Percentiles rank a stretch among this genome's conserved stretches.
Conservation (phyloP, 306 rosid genomes). For the Arachis stenosperma region DNA sequence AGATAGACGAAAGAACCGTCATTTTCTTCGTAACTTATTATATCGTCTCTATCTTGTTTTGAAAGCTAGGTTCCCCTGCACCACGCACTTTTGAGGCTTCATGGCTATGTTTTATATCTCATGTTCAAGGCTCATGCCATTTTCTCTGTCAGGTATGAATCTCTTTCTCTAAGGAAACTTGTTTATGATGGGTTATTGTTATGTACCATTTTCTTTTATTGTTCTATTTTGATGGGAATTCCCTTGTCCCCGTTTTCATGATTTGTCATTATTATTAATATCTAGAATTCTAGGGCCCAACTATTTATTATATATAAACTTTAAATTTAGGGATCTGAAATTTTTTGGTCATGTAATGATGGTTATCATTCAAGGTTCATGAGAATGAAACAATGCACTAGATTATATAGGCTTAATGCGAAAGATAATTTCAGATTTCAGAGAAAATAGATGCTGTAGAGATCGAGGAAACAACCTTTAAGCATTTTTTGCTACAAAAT, state of each 20-base stretch:
- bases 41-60: slow-evolving; percentile 21
- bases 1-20: neutral
- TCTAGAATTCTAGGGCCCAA: no score
- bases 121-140: slow-evolving; percentile 46
- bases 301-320: no score
- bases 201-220: neutral
- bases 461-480: neutral
- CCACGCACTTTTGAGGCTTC: slow-evolving; percentile 43
- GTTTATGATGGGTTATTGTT: neutral
- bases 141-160: slow-evolving; percentile 38
- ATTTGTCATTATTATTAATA: neutral
- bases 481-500: neutral
- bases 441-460: neutral
- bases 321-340: neutral
- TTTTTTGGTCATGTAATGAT: neutral
- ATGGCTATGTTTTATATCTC: slow-evolving; percentile 60
- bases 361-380: slow-evolving; percentile 18
- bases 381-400: neutral
- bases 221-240: neutral
- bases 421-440: slow-evolving; percentile 5
- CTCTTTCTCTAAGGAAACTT: neutral
- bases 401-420: neutral
- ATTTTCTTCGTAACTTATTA: neutral
- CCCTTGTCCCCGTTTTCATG: neutral
- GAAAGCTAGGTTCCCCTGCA: slow-evolving; percentile 45